Base-by-base conservation (phyloP, 768 basidiomycete genomes). In the Daedaleopsis nitida region DNA sequence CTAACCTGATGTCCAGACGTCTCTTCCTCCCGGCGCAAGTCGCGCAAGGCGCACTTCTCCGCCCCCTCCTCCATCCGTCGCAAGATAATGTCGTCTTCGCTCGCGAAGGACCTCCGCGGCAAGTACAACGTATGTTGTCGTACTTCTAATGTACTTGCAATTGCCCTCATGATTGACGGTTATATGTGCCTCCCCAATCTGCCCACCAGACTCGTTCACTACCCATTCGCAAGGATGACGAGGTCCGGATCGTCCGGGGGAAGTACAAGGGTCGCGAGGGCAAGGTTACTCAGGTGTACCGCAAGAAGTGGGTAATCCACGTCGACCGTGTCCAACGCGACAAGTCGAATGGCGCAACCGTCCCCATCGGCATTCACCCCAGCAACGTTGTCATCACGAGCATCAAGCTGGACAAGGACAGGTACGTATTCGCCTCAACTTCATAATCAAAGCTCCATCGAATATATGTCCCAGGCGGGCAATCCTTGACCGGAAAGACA, bases 251-350 rank as follows among this genome's bases (percentile, higher is more conserved):
- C 70, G 92, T 98, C 62, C 86, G 96, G 66, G 96, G 96, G 58
- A 96, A 96, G 77, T 95, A 97, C 86, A 97, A 97, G 84, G 96
- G 97, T 54, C 87, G 95, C 73, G 96, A 99, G 83, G 96, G 96
- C 72, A 98, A 98, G 81, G 88, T 99, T 65, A 93, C 92, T 62
- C 90, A 95, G 79, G 96, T 98, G 66, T 96, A 96, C 85, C 91
- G 96, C 76, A 96, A 96, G 88, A 96, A 96, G 78, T 98, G 93
- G 92, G 93, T 98, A 57, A 91, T 99, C 77, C 90, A 98, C 79
- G 92, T 99, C 73, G 96, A 99, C 79, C 93, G 96, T 74, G 94
- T 99, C 58, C 89, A 91, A 77, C 87, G 94, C 68, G 96, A 99
- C 83, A 98, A 98, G 80, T 93, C 94, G 66, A 97, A 96, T 74